Evolutionary conservation across 352 stramenopile genomes (phyloP).

Genomic region (Phytophthora palmivora): DNA sequence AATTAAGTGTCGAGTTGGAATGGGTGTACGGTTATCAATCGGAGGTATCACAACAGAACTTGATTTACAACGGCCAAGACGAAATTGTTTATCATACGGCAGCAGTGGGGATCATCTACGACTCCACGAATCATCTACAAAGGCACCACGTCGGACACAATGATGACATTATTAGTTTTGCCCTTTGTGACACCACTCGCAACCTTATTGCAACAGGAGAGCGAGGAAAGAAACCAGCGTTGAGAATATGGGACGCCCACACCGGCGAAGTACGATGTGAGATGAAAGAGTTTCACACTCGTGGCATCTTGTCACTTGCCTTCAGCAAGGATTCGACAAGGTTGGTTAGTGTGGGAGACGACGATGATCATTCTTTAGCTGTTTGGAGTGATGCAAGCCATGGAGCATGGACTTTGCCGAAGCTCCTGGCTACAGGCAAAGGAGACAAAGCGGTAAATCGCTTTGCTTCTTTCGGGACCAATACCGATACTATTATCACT

Average conservation of each 20-base stretch:
- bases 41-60: conserved; percentile 78
- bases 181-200: conserved; percentile 56
- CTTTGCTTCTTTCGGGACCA: conserved; percentile 58
- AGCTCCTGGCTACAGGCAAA: conserved; percentile 54
- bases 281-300: conserved; percentile 71
- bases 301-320: conserved; percentile 73
- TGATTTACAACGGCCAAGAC: conserved; percentile 72
- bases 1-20: conserved; percentile 75
- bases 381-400: conserved; percentile 79
- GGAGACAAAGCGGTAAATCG: conserved; percentile 63
- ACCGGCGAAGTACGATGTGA: conserved; percentile 69
- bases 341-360: conserved; percentile 76
- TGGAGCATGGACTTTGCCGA: conserved; percentile 66
- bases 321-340: conserved; percentile 68
- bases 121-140: conserved; percentile 76
- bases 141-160: conserved; percentile 82
- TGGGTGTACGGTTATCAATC: conserved; percentile 89
- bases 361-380: conserved; percentile 85
- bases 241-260: conserved; percentile 89
- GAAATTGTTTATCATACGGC: conserved; percentile 91
- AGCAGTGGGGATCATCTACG: conserved; percentile 86
- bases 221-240: conserved; percentile 69
- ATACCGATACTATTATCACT: conserved; percentile 52
- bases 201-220: conserved; percentile 90
- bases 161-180: conserved; percentile 90